Conservation (phyloP, 768 basidiomycete genomes). For the Xerocomellus amylosporus region DNA sequence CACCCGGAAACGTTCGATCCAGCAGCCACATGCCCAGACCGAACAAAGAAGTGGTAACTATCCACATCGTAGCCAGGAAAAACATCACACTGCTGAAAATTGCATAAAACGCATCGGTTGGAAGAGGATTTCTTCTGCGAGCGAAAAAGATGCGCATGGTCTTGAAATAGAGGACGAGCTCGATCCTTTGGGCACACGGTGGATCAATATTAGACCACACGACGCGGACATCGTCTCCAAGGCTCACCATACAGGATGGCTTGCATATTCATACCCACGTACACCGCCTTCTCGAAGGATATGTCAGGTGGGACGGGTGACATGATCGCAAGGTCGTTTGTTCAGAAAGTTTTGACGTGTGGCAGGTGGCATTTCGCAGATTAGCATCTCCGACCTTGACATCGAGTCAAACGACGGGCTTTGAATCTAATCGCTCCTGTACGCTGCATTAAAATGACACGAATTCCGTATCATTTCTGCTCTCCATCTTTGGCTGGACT, state of each 20-base stretch:
- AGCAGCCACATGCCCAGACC: slow-evolving; percentile 33
- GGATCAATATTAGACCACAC: background rate
- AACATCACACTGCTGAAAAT: slow-evolving; percentile 15
- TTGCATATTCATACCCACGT: slow-evolving; percentile 7
- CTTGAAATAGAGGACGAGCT: slow-evolving; percentile 12
- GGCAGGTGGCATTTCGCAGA: too few species aligned
- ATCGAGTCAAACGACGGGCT: too few species aligned
- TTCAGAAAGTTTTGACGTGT: too few species aligned
- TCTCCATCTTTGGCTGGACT: too few species aligned
- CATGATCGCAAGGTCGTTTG: background rate
- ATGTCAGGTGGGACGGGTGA: background rate
- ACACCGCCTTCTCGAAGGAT: slow-evolving; percentile 2
- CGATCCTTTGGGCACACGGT: slow-evolving; percentile 3
- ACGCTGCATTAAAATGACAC: too few species aligned
- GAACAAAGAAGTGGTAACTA: slow-evolving; percentile 8
- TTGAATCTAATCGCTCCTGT: too few species aligned
- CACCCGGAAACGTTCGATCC: slow-evolving; percentile 30
- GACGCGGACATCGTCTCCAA: too few species aligned
- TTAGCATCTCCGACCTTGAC: too few species aligned
- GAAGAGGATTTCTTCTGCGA: background rate
- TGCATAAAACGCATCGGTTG: slow-evolving; percentile 9
- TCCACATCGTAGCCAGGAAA: slow-evolving; percentile 26
- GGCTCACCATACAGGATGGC: slow-evolving; percentile 12
- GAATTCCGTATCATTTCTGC: too few species aligned
- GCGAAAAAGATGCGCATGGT: slow-evolving; percentile 7